Evolutionary conservation across 805 yeast genomes (phyloP).

Genomic region (Yamadazyma ubonensis): DNA sequence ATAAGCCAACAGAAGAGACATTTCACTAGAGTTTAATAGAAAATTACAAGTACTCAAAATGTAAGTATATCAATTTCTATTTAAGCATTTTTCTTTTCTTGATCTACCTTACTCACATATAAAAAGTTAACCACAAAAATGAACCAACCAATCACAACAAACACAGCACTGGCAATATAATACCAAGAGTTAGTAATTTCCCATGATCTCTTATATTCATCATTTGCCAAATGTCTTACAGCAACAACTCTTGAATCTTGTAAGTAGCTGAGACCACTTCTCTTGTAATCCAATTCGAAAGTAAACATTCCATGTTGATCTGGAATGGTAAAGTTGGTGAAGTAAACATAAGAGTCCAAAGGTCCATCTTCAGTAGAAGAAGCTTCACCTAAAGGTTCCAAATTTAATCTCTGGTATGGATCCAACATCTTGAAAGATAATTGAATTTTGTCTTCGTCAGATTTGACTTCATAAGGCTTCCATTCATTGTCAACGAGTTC

Average conservation of each 20-base stretch:
- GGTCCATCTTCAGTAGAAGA: conserved; percentile 32
- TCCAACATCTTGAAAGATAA: conserved; percentile 87
- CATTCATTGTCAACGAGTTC: conserved; percentile 52
- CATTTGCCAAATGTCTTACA: conserved; percentile 91
- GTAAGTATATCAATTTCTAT: too few relatives aligned
- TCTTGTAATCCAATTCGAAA: conserved; percentile 71
- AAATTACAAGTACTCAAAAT: too few relatives aligned
- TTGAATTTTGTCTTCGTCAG: conserved; percentile 60
- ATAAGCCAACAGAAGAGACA: conserved; percentile 1
- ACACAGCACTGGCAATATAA: conserved; percentile 66
- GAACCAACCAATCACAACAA: conserved; percentile 77
- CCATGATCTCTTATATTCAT: conserved; percentile 92
- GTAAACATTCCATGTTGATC: conserved; percentile 98
- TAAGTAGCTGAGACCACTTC: conserved; percentile 72
- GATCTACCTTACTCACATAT: conserved; percentile 34
- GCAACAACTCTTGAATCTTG: conserved; percentile 69
- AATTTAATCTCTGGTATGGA: conserved; percentile 84
- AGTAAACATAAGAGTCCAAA: conserved; percentile 48
- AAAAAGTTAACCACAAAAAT: conserved; percentile 68
- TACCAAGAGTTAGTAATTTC: conserved; percentile 93
- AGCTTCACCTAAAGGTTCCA: conserved; percentile 45
- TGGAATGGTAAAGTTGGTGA: conserved; percentile 67
- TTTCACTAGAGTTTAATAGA: too few relatives aligned
- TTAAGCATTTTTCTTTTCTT: conserved; percentile 25
- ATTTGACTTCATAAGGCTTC: conserved; percentile 55